phyloP scores from a whole-genome alignment of 768 basidiomycete genomes.

The Termitomyces sp. region DNA sequence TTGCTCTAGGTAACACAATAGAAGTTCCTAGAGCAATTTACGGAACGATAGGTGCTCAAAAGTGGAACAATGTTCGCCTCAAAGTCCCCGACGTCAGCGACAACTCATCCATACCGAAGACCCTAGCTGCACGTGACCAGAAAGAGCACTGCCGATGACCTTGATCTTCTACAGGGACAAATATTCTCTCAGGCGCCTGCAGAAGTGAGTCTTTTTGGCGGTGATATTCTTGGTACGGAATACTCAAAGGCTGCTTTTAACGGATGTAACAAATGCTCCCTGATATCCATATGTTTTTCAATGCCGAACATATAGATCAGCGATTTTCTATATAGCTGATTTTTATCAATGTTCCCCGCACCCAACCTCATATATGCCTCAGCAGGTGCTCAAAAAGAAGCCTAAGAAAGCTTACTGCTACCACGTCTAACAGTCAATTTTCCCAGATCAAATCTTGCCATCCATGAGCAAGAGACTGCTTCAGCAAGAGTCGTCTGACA shows the following conservation, averaged over 20 bases:
- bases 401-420: neutral
- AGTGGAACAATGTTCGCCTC: neutral
- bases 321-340: neutral
- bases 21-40: neutral
- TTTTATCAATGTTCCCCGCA: too few species aligned
- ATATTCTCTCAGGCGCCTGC: neutral
- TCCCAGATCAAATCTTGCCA: neutral
- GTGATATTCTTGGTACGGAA: neutral
- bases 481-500: neutral
- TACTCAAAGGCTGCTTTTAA: neutral
- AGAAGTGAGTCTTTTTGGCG: neutral
- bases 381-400: neutral
- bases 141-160: neutral
- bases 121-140: neutral
- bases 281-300: neutral
- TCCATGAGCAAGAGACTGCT: neutral
- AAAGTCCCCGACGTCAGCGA: neutral
- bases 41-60: neutral
- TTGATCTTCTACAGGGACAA: neutral
- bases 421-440: neutral
- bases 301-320: neutral
- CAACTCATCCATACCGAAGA: neutral
- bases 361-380: neutral
- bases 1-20: neutral
- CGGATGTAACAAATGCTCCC: neutral